phyloP scores from a whole-genome alignment of 2,329 filamentous ascomycete species.

The Colletotrichum gloeosporioides region DNA sequence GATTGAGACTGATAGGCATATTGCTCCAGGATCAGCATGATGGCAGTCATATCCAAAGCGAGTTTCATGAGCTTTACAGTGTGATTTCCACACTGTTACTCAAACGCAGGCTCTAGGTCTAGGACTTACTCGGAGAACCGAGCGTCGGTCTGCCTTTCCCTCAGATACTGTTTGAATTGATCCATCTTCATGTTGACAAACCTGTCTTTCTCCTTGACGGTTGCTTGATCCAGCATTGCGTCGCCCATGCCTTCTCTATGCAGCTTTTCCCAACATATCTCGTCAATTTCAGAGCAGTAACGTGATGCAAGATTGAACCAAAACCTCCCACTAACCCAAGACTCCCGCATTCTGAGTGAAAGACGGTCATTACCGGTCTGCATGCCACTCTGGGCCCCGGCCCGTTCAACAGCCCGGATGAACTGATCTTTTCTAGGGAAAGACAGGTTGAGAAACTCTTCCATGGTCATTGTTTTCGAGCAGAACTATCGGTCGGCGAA shows the following conservation, averaged over 20 bases:
- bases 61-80: too few species aligned
- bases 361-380: conserved; percentile 6
- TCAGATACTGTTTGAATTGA: background rate
- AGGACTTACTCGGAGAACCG: rapidly evolving
- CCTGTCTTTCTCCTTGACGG: background rate
- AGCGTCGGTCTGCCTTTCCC: rapidly evolving
- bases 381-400: conserved; percentile 23
- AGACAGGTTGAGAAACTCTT: conserved; percentile 31
- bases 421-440: conserved; percentile 40
- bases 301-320: conserved; percentile 42
- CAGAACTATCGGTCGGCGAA: conserved; percentile 26
- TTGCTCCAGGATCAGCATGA: too few species aligned
- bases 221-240: background rate
- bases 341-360: conserved; percentile 36
- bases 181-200: background rate
- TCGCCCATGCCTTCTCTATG: conserved; percentile 11
- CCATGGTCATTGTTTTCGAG: conserved; percentile 25
- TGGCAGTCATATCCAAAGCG: too few species aligned
- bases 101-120: background rate
- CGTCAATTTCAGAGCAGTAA: conserved; percentile 40
- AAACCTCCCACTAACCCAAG: conserved; percentile 37
- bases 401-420: conserved; percentile 35
- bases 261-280: conserved; percentile 34
- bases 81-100: rapidly evolving
- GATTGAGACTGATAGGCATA: background rate